Conservation (phyloP, 2,329 filamentous ascomycete species). For the Ascocoryne sarcoides region DNA sequence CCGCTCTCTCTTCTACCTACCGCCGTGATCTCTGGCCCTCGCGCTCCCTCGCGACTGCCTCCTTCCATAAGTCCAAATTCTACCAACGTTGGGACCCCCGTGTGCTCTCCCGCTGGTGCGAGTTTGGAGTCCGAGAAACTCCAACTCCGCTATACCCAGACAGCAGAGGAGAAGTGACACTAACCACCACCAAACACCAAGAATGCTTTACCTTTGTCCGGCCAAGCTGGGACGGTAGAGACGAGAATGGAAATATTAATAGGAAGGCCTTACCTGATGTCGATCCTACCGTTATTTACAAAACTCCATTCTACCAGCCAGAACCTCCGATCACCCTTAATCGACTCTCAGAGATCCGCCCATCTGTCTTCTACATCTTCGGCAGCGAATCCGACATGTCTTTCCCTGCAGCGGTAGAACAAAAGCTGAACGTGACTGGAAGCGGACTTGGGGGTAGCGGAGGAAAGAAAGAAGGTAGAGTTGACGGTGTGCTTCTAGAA, state of each 20-base stretch:
- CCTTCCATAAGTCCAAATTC: conserved; percentile 63
- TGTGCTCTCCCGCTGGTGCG: conserved; percentile 65
- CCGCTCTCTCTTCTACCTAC: conserved; percentile 54
- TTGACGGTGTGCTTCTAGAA: conserved; percentile 55
- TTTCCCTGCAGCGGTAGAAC: conserved; percentile 37
- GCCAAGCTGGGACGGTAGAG: conserved; percentile 40
- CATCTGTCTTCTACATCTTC: conserved; percentile 61
- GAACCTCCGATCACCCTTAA: conserved; percentile 50
- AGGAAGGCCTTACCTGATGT: conserved; percentile 38
- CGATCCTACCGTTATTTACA: conserved; percentile 17
- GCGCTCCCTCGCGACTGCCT: conserved; percentile 53
- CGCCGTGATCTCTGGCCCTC: conserved; percentile 80
- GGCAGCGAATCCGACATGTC: conserved; percentile 53
- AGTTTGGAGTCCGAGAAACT: conserved; percentile 65
- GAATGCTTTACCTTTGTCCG: conserved; percentile 74
- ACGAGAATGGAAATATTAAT: conserved; percentile 27
- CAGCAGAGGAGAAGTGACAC: conserved; percentile 46
- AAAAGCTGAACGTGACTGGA: conserved; percentile 58
- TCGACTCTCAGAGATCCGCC: conserved; percentile 51
- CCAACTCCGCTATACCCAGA: conserved; percentile 53
- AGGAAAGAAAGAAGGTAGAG: conserved; percentile 53
- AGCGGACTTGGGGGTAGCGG: conserved; percentile 59
- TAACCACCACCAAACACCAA: conserved; percentile 78
- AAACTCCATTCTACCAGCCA: conserved; percentile 54
- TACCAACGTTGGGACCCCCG: conserved; percentile 76